Percentiles rank a stretch among this genome's conserved stretches.
phyloP scores from a whole-genome alignment of 192 early-diverging fungal species.

The Rhizoclosmatium globosum region DNA sequence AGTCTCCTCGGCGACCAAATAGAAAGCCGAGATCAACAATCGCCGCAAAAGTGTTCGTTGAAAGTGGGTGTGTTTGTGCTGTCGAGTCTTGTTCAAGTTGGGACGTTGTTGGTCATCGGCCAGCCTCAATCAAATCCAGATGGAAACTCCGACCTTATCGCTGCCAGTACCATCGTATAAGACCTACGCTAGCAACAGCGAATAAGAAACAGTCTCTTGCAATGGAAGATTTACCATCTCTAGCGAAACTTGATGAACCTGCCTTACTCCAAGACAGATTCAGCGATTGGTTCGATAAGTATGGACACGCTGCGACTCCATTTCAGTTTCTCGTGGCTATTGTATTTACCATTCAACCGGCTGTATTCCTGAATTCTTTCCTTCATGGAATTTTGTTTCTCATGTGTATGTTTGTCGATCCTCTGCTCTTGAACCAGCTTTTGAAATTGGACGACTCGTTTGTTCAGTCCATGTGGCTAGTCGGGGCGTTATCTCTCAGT shows the following conservation, averaged over 20 bases:
- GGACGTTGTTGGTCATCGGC: too few species aligned
- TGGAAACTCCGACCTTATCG: too few species aligned
- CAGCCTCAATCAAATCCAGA: too few species aligned
- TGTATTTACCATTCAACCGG: slow-evolving; percentile 11
- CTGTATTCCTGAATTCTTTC: slow-evolving; percentile 18
- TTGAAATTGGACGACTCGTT: not conserved
- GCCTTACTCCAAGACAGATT: not conserved
- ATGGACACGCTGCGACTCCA: not conserved
- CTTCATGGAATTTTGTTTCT: slow-evolving; percentile 23
- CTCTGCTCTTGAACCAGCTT: slow-evolving; percentile 19
- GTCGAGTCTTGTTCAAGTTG: too few species aligned
- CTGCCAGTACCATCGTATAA: not conserved
- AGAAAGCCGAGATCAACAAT: too few species aligned
- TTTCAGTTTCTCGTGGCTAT: not conserved
- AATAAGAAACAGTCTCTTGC: not conserved
- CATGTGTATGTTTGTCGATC: slow-evolving; percentile 30
- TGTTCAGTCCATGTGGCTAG: not conserved
- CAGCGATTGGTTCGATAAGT: not conserved
- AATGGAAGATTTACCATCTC: not conserved
- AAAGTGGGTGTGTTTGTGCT: too few species aligned
- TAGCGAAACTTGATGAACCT: slow-evolving; percentile 11
- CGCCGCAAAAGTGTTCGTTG: too few species aligned
- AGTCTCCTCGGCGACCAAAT: too few species aligned
- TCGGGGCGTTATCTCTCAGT: slow-evolving; percentile 9
- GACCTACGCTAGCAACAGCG: slow-evolving; percentile 20